Evolutionary conservation across 2,329 filamentous ascomycete species (phyloP).

Genomic region (Taxawa tesnikishii): DNA sequence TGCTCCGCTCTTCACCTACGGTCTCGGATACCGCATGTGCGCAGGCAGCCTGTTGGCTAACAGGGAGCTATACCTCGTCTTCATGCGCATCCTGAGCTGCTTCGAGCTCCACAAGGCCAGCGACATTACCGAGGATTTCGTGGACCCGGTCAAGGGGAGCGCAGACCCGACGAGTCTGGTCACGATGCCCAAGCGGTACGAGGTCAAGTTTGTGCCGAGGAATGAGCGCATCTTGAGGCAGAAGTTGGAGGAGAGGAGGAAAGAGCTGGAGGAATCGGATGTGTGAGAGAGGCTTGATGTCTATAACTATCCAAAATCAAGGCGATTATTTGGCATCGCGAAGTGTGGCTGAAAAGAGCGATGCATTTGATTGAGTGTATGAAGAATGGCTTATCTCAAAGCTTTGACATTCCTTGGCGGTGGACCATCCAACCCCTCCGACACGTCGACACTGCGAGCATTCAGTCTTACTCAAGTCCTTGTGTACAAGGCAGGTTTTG

Average conservation of each 20-base stretch:
- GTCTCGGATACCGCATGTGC: slow-evolving; percentile 56
- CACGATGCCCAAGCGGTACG: slow-evolving; percentile 46
- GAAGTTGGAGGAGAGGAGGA: slow-evolving; percentile 22
- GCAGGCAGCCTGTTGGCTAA: slow-evolving; percentile 52
- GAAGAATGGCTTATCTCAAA: too few species aligned
- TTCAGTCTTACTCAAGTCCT: too few species aligned
- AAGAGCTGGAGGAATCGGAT: slow-evolving; percentile 2
- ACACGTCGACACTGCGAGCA: too few species aligned
- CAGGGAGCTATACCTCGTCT: slow-evolving; percentile 52
- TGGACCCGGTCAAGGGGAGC: slow-evolving; percentile 47
- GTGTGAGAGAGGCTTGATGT: too few species aligned
- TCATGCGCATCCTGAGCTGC: slow-evolving; percentile 48
- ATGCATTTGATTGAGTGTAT: too few species aligned
- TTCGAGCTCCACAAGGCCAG: slow-evolving; percentile 46
- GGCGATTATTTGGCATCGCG: too few species aligned
- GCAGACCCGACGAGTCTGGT: slow-evolving; percentile 51
- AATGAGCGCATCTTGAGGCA: slow-evolving; percentile 32
- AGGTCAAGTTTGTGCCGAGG: slow-evolving; percentile 46
- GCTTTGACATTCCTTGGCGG: too few species aligned
- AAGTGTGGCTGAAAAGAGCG: too few species aligned
- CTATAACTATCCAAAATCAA: too few species aligned
- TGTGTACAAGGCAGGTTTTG: too few species aligned
- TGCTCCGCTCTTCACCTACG: slow-evolving; percentile 53
- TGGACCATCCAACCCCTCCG: too few species aligned
- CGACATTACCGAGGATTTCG: slow-evolving; percentile 42